Base-by-base conservation (phyloP, 768 basidiomycete species). In the Serendipita sp. region DNA sequence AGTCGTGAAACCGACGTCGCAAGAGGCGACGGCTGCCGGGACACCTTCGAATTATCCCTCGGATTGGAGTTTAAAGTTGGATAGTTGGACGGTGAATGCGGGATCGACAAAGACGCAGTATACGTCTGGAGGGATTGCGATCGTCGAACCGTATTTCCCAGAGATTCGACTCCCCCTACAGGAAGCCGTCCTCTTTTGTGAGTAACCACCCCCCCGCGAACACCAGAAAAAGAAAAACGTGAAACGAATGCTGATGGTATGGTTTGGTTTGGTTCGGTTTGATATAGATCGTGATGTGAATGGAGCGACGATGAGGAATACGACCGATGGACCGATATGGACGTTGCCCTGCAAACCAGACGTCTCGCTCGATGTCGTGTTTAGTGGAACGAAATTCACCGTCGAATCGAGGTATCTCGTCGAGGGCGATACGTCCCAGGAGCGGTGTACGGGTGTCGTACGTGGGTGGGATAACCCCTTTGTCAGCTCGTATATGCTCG, bases 401-500 rank as follows among this genome's bases (percentile, higher is more conserved):
- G 56, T 60, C 35, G 24, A 8, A 60, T 4, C 56, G 24, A 28
- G 32, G 8, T 8, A 32, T 8, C 56, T 60, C 24, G 35, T 37
- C 4, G 35, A 30, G 56, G 56, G 56, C 5, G 56, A 60, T 60
- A 60, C 37, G 16, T 32, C 56, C 35, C 16, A 37, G 16, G 35
- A 28, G 10, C 24, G 16, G 30, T 60, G 56, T 35, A 60, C 56
- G 16, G 56, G 56, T 28, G 28, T 60, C 30, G 37, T 60, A 8
- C 28, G 56, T 10, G 34, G 56, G 16, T 60, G 56, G 56, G 56
- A 60, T 38, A 60, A 60, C 34, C 56, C 56, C 16, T 60, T 60
- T 60, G 34, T 60, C 2, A 11, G 4, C 5, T 60, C 56, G 11
- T 60, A 60, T 38, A 28, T 60, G 28, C 56, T 60, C 28, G 56